Percentiles rank a stretch among this genome's conserved stretches.
phyloP scores from a whole-genome alignment of 352 stramenopile genomes.

The Phytophthora macrochlamydospora region DNA sequence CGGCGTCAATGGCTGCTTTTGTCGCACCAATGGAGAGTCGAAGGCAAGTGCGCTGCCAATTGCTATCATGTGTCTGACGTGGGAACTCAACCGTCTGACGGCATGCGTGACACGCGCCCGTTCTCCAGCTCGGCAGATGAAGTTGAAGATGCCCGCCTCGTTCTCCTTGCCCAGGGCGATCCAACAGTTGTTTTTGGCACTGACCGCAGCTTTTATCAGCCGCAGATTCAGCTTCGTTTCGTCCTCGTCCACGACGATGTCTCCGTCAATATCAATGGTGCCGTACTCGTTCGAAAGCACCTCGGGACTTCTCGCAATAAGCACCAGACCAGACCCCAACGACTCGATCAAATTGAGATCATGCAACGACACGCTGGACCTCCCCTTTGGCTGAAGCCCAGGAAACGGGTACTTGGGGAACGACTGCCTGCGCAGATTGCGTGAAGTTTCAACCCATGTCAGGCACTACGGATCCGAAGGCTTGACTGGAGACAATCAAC shows the following conservation, averaged over 20 bases:
- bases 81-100: no score
- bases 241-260: constrained; percentile 60
- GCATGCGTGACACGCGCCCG: no score
- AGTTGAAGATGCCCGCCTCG: no score
- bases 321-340: background rate
- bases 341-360: constrained; percentile 19
- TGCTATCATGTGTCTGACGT: no score
- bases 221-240: constrained; percentile 68
- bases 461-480: constrained; percentile 23
- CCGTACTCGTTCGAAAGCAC: constrained; percentile 54
- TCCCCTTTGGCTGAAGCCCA: constrained; percentile 50
- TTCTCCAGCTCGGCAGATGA: no score
- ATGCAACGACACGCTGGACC: constrained; percentile 8
- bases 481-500: background rate
- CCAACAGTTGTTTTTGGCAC: no score
- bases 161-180: no score
- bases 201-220: no score
- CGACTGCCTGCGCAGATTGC: constrained; percentile 47
- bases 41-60: no score
- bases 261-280: constrained; percentile 62
- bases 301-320: constrained; percentile 12
- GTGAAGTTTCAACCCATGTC: constrained; percentile 65
- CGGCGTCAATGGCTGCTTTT: no score
- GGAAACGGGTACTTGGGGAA: constrained; percentile 53
- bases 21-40: no score